Evolutionary conservation across 2,329 filamentous ascomycete genomes (phyloP).

Genomic region (Mycocentrospora acerina): DNA sequence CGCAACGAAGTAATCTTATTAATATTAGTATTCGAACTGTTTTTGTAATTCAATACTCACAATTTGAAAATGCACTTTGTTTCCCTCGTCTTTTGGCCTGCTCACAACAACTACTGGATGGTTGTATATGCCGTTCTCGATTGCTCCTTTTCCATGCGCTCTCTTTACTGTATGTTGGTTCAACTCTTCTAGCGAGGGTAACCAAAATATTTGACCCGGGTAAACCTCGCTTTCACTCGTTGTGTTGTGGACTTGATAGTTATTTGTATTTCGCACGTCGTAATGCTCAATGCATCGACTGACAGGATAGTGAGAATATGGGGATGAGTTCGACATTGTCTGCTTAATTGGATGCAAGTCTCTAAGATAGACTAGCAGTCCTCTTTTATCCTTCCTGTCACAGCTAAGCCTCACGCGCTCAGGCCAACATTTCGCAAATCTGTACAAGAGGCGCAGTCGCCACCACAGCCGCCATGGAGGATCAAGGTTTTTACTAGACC

Average conservation of each 20-base stretch:
- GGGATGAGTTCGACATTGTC: not conserved
- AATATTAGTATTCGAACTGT: conserved; percentile 10
- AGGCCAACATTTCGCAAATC: too few species aligned
- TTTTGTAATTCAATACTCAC: conserved; percentile 17
- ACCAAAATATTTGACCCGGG: conserved; percentile 34
- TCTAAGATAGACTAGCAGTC: too few species aligned
- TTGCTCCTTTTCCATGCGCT: conserved; percentile 32
- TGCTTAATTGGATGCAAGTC: too few species aligned
- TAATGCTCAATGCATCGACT: conserved; percentile 4
- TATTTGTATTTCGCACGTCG: conserved; percentile 9
- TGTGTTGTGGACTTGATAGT: conserved; percentile 11
- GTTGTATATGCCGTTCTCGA: conserved; percentile 37
- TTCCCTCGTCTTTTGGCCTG: conserved; percentile 25
- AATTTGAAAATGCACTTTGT: conserved; percentile 36
- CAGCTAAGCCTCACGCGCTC: too few species aligned
- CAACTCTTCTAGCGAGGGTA: conserved; percentile 31
- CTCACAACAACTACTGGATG: conserved; percentile 38
- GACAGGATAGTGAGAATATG: conserved; percentile 3
- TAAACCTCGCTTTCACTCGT: conserved; percentile 18
- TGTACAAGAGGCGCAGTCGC: too few species aligned
- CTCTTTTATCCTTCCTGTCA: too few species aligned
- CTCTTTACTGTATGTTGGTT: conserved; percentile 27
- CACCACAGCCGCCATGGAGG: too few species aligned
- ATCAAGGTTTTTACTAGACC: too few species aligned
- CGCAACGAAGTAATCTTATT: conserved; percentile 37